phyloP scores from a whole-genome alignment of 371 early-diverging fungal genomes.

The Fennellomyces sp. region DNA sequence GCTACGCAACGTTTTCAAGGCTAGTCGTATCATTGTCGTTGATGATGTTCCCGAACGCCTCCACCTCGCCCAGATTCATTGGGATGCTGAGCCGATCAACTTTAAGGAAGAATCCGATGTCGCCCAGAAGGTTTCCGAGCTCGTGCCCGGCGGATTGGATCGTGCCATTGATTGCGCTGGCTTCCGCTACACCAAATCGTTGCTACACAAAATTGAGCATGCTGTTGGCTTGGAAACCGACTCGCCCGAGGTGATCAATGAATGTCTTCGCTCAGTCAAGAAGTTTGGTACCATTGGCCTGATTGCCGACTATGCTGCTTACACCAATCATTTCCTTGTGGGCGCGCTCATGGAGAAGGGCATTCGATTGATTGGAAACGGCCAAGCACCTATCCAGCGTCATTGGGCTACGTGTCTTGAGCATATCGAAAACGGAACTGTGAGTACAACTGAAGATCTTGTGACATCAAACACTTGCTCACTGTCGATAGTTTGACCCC shows the following conservation, averaged over 20 bases:
- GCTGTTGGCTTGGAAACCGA: constrained; percentile 63
- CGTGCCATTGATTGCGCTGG: constrained; percentile 60
- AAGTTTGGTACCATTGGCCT: constrained; percentile 55
- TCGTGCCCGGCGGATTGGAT: constrained; percentile 53
- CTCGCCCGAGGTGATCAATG: constrained; percentile 58
- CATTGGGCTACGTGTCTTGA: constrained; percentile 53
- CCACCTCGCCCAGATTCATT: constrained; percentile 36
- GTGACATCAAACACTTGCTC: neutral
- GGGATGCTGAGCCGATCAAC: constrained; percentile 54
- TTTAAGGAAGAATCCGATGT: constrained; percentile 46
- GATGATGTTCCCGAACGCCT: constrained; percentile 58
- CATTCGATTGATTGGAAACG: constrained; percentile 54
- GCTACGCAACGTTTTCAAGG: constrained; percentile 47
- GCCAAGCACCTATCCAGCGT: constrained; percentile 60
- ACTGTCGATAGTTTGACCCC: constrained; percentile 44
- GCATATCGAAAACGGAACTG: constrained; percentile 30
- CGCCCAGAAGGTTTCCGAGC: constrained; percentile 31
- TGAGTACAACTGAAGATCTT: neutral
- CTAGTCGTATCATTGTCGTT: constrained; percentile 55
- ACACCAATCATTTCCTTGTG: constrained; percentile 57
- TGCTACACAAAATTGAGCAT: constrained; percentile 51
- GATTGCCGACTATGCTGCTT: constrained; percentile 56
- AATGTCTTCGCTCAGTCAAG: constrained; percentile 44
- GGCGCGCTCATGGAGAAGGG: constrained; percentile 70
- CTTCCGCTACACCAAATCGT: constrained; percentile 55